Evolutionary conservation across 2,329 filamentous ascomycete genomes (phyloP).

Genomic region (Ustulina deusta): DNA sequence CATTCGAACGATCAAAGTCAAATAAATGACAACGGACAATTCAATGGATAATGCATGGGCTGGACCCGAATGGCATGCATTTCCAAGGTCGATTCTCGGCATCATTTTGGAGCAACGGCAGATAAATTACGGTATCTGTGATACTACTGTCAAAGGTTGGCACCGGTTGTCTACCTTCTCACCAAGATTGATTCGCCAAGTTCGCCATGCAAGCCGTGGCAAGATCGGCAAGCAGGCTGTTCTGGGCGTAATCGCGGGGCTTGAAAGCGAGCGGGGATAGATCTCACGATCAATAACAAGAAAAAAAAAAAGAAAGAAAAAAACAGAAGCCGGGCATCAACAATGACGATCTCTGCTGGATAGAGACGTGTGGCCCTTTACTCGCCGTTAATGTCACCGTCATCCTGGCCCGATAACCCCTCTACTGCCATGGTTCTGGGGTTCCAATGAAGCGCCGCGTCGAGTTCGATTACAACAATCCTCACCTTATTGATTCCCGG

Average conservation of each 20-base stretch:
- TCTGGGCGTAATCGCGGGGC: slow-evolving; percentile 43
- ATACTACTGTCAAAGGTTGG: slow-evolving; percentile 47
- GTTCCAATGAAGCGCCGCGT: slow-evolving; percentile 48
- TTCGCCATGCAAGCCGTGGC: slow-evolving; percentile 45
- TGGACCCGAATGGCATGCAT: slow-evolving; percentile 43
- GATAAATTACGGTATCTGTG: slow-evolving; percentile 43
- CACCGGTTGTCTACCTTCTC: slow-evolving; percentile 48
- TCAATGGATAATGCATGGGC: slow-evolving; percentile 46
- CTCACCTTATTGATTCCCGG: slow-evolving; percentile 4
- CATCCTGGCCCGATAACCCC: slow-evolving; percentile 40
- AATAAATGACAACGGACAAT: slow-evolving; percentile 47
- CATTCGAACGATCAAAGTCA: slow-evolving; percentile 46
- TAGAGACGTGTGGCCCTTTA: slow-evolving; percentile 50
- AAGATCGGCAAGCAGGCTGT: slow-evolving; percentile 45
- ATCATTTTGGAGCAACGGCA: slow-evolving; percentile 45
- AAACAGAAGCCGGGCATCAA: slow-evolving; percentile 48
- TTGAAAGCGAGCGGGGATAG: slow-evolving; percentile 47
- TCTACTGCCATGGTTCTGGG: slow-evolving; percentile 36
- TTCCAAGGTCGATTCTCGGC: slow-evolving; percentile 46
- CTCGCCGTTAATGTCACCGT: slow-evolving; percentile 45
- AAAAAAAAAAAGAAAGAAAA: background rate
- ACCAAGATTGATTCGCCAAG: slow-evolving; percentile 44
- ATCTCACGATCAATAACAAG: slow-evolving; percentile 46
- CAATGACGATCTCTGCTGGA: slow-evolving; percentile 46
- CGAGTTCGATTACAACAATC: slow-evolving; percentile 40